Evolutionary conservation across 768 basidiomycete genomes (phyloP).

Genomic region (Cytidiella melzeri): DNA sequence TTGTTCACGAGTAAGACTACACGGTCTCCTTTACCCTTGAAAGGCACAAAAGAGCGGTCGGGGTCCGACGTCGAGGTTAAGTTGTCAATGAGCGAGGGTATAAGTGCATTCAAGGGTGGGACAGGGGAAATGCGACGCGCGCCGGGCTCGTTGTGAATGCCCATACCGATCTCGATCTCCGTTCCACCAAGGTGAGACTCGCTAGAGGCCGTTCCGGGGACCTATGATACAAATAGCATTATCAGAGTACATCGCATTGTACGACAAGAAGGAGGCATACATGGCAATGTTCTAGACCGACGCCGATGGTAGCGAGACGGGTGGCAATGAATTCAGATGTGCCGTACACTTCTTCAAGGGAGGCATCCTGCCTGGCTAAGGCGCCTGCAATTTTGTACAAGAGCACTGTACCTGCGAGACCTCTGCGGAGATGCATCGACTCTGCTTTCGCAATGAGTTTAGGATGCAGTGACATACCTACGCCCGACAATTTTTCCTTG

Average conservation of each 20-base stretch:
- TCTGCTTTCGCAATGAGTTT: neutral
- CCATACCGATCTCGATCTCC: conserved; percentile 86
- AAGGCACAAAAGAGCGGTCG: conserved; percentile 73
- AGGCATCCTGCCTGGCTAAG: conserved; percentile 59
- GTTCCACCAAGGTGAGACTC: conserved; percentile 47
- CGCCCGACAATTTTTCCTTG: conserved; percentile 84
- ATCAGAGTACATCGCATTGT: too few relatives aligned
- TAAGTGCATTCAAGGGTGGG: conserved; percentile 63
- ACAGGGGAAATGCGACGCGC: conserved; percentile 60
- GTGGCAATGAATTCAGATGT: conserved; percentile 60
- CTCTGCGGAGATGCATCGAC: conserved; percentile 36
- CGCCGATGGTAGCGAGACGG: conserved; percentile 77
- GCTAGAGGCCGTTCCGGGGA: conserved; percentile 66
- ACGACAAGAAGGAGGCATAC: conserved; percentile 32
- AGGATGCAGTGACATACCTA: conserved; percentile 35
- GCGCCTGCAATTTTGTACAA: conserved; percentile 93
- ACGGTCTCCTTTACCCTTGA: conserved; percentile 57
- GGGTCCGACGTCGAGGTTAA: conserved; percentile 67
- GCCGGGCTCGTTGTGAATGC: conserved; percentile 89
- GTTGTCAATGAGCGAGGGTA: conserved; percentile 63
- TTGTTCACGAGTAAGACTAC: conserved; percentile 85
- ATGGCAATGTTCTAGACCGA: conserved; percentile 85
- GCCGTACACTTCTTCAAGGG: conserved; percentile 61
- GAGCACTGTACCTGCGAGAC: conserved; percentile 73
- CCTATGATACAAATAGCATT: too few relatives aligned